phyloP scores from a whole-genome alignment of 2,329 filamentous ascomycete genomes.

The Aureobasidium musti region DNA sequence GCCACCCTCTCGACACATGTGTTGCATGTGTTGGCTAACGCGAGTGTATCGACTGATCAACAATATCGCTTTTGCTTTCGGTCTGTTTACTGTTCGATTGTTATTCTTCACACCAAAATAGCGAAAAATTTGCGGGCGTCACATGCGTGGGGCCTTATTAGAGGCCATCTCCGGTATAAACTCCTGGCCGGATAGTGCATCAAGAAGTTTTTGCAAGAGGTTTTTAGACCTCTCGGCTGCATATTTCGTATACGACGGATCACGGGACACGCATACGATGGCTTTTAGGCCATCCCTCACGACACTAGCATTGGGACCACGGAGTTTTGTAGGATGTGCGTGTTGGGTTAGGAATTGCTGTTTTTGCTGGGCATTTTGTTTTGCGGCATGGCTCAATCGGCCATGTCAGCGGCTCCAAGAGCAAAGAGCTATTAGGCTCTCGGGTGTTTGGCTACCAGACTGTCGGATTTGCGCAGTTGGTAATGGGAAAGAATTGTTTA shows the following conservation, averaged over 20 bases:
- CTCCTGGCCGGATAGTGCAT: conserved; percentile 21
- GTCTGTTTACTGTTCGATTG: not conserved
- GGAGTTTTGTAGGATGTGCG: conserved; percentile 23
- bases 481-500: not conserved
- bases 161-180: conserved; percentile 31
- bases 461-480: conserved; percentile 14
- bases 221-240: conserved; percentile 25
- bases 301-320: conserved; percentile 28
- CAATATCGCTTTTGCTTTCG: not conserved
- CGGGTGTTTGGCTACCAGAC: conserved; percentile 22
- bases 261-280: conserved; percentile 29
- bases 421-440: conserved; percentile 26
- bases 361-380: not conserved
- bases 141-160: conserved; percentile 34
- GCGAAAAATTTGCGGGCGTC: conserved; percentile 27
- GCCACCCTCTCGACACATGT: not conserved
- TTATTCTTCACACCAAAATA: conserved; percentile 9
- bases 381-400: conserved; percentile 26
- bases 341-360: not conserved
- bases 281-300: conserved; percentile 29
- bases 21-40: not conserved
- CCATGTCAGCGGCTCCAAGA: conserved; percentile 22
- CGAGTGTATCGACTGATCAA: not conserved
- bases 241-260: conserved; percentile 25
- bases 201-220: conserved; percentile 24